phyloP scores from a whole-genome alignment of 495 filamentous ascomycete species.

The Lophiotrema nucula region DNA sequence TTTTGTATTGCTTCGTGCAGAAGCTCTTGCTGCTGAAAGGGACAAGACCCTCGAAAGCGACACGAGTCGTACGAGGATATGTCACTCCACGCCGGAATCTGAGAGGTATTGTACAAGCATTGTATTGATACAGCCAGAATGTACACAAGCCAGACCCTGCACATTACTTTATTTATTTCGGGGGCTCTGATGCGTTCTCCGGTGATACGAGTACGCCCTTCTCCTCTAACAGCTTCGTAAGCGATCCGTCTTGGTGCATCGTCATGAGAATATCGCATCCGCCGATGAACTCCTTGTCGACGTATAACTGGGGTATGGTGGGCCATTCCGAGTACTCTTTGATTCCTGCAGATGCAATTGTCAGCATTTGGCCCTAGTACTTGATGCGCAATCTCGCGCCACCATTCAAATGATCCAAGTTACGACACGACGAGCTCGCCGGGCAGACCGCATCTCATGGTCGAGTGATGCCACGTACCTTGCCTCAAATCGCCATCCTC shows the following conservation, averaged over 20 bases:
- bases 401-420: too few species aligned
- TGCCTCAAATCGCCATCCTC: constrained; percentile 83
- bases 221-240: constrained; percentile 86
- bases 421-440: not conserved
- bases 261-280: constrained; percentile 95
- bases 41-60: too few species aligned
- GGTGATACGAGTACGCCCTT: constrained; percentile 67
- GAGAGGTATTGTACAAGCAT: too few species aligned
- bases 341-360: constrained; percentile 61
- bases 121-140: not conserved
- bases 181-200: constrained; percentile 20
- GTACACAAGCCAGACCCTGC: not conserved
- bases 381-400: too few species aligned
- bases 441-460: not conserved
- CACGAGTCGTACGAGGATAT: too few species aligned
- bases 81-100: too few species aligned
- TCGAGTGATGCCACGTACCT: constrained; percentile 54
- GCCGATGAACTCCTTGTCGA: constrained; percentile 92
- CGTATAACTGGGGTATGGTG: constrained; percentile 94
- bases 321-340: constrained; percentile 99
- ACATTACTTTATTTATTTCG: not conserved
- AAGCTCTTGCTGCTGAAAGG: too few species aligned
- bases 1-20: too few species aligned
- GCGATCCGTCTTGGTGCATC: constrained; percentile 95
- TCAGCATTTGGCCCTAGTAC: constrained; percentile 18